phyloP scores from a whole-genome alignment of 2,329 filamentous ascomycete genomes.

The Tricladium varicosporioides region DNA sequence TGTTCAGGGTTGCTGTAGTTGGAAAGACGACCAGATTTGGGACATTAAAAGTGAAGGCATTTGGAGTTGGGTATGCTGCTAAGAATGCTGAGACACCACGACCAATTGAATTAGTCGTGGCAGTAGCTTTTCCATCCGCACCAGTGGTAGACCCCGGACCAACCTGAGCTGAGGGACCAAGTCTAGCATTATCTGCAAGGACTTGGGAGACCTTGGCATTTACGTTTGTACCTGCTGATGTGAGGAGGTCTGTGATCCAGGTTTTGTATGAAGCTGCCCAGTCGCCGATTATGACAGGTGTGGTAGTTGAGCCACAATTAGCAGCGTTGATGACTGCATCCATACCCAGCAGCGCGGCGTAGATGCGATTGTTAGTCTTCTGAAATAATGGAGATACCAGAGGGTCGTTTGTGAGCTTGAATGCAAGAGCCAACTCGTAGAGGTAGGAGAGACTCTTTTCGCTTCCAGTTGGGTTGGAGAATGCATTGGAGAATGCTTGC shows the following conservation, averaged over 20 bases:
- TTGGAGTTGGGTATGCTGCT: conserved; percentile 2
- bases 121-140: background rate
- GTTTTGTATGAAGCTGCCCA: conserved; percentile 2
- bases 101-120: background rate
- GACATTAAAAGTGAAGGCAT: conserved; percentile 1
- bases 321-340: background rate
- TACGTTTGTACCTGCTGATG: background rate
- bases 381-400: background rate
- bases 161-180: background rate
- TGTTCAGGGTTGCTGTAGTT: background rate
- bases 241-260: background rate
- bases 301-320: background rate
- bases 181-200: background rate
- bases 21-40: background rate
- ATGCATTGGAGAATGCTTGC: background rate
- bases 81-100: conserved; percentile 2
- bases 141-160: background rate
- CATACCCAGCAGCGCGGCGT: conserved; percentile 5
- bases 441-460: conserved; percentile 1
- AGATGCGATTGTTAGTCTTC: conserved; percentile 3
- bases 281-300: background rate
- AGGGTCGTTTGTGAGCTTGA: conserved; percentile 5
- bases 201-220: background rate
- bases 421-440: conserved; percentile 3
- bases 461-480: background rate